Evolutionary conservation across 805 yeast species (phyloP).

Genomic region (Ascoidea rubescens): DNA sequence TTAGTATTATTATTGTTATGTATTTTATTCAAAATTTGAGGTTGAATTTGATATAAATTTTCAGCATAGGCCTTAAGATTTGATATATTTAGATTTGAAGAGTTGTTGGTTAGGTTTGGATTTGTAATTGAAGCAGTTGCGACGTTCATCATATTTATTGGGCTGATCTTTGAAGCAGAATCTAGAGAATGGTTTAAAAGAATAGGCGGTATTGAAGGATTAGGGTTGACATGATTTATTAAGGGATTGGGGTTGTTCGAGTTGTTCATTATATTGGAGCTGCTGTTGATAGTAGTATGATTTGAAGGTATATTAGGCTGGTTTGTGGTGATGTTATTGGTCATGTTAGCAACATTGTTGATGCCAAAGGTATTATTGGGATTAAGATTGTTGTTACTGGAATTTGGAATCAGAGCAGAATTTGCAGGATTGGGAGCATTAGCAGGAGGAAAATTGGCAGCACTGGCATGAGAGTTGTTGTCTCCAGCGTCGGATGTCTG

Average conservation of each 20-base stretch:
- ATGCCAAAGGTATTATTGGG: neutral
- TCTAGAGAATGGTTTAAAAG: neutral
- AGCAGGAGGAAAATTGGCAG: too few species aligned
- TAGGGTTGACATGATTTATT: neutral
- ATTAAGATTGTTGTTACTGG: neutral
- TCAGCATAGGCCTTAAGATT: neutral
- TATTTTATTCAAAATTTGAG: too few species aligned
- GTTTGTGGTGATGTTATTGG: neutral
- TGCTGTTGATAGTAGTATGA: neutral
- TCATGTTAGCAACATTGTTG: neutral
- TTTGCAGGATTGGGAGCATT: too few species aligned
- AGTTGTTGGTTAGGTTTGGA: neutral
- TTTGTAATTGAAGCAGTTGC: neutral
- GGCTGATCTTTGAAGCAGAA: neutral
- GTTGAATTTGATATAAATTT: neutral
- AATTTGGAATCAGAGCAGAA: too few species aligned
- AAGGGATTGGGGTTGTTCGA: neutral
- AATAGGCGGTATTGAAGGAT: neutral
- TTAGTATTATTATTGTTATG: too few species aligned
- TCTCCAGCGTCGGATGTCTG: too few species aligned
- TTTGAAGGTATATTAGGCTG: neutral
- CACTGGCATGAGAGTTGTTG: too few species aligned
- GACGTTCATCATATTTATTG: neutral
- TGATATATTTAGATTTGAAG: neutral
- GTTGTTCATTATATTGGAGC: neutral